These are phyloP conservation scores for Candida suzukii DNA, from an alignment of 805 yeast genomes.

Conservation along the genomic window DNA sequence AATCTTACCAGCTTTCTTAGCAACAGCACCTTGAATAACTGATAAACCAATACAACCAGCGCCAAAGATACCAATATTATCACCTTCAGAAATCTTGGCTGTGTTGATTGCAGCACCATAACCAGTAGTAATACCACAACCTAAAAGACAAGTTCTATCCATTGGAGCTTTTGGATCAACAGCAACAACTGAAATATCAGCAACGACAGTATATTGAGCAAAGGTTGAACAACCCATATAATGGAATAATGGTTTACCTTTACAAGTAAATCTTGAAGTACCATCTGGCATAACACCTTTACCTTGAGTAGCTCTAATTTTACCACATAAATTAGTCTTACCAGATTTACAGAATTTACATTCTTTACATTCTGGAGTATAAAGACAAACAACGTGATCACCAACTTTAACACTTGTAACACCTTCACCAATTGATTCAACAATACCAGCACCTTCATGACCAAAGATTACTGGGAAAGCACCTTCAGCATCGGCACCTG, in stretches of 20 bases:
- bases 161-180: conserved; percentile 77
- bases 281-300: conserved; percentile 99
- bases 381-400: conserved; percentile 87
- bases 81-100: conserved; percentile 86
- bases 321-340: conserved; percentile 93
- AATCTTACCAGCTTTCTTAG: conserved; percentile 73
- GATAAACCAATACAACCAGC: conserved; percentile 97
- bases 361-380: conserved; percentile 94
- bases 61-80: conserved; percentile 93
- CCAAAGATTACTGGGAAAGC: conserved; percentile 90
- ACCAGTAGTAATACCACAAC: conserved; percentile 98
- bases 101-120: conserved; percentile 96
- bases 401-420: conserved; percentile 88
- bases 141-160: conserved; percentile 86
- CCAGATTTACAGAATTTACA: conserved; percentile 94
- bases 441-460: conserved; percentile 98
- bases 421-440: conserved; percentile 91
- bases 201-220: conserved; percentile 95
- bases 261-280: conserved; percentile 79
- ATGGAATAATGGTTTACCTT: conserved; percentile 80
- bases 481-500: conserved; percentile 96
- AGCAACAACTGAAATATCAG: conserved; percentile 94
- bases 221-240: conserved; percentile 99
- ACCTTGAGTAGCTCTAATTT: conserved; percentile 97
- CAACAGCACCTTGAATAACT: conserved; percentile 90